These are phyloP conservation scores for Galium porrigens DNA, from an alignment of 305 asterid genomes.

Conservation along the genomic window DNA sequence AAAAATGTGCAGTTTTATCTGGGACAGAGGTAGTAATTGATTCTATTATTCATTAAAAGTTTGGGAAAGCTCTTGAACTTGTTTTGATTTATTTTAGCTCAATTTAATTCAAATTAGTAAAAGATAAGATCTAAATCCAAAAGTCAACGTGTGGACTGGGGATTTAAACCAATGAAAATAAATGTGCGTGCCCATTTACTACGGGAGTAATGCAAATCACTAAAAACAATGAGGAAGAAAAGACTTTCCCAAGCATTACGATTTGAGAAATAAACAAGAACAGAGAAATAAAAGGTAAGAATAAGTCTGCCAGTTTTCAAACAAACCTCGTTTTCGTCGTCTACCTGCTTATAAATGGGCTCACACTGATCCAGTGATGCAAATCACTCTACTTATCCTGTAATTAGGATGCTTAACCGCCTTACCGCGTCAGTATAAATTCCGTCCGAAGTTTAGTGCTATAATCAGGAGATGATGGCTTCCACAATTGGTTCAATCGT, in stretches of 20 bases:
- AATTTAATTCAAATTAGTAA: too few relatives aligned
- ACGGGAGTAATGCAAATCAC: neutral
- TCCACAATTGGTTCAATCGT: constrained; percentile 51
- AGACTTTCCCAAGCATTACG: too few relatives aligned
- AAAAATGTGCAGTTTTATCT: too few relatives aligned
- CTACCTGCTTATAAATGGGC: neutral
- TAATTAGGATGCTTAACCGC: neutral
- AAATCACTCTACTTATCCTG: neutral
- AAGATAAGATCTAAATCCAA: too few relatives aligned
- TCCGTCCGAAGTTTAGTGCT: neutral
- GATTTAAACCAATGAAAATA: neutral
- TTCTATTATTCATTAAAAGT: too few relatives aligned
- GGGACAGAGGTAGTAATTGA: too few relatives aligned
- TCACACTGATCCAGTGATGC: neutral
- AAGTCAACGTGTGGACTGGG: neutral
- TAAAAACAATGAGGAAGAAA: neutral
- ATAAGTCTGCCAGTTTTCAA: neutral
- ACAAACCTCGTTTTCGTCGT: neutral
- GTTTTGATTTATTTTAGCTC: too few relatives aligned
- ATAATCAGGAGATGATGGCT: constrained; percentile 29
- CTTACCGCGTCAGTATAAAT: neutral
- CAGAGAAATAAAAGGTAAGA: neutral
- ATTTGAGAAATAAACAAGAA: too few relatives aligned
- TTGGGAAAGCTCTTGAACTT: too few relatives aligned
- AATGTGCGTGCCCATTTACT: neutral